Conservation (phyloP, 805 yeast genomes). For the Candida nemodendra region DNA sequence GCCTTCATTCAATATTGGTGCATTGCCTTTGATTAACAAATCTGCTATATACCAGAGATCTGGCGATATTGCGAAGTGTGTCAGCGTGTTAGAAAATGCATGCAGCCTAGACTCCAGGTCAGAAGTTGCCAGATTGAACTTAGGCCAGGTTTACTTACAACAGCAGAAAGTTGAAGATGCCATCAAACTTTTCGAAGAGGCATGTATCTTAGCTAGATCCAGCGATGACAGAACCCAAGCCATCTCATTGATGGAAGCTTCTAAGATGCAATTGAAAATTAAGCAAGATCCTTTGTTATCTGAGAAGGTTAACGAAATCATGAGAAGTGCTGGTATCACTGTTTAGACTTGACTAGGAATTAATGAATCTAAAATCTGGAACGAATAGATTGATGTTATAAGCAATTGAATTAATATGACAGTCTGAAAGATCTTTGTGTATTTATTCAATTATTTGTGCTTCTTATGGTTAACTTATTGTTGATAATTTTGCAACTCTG, state of each 20-base stretch:
- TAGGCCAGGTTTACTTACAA: constrained; percentile 89
- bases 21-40: constrained; percentile 85
- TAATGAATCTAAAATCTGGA: too few relatives aligned
- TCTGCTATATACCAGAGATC: constrained; percentile 69
- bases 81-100: constrained; percentile 68
- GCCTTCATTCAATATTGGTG: constrained; percentile 75
- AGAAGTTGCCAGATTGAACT: constrained; percentile 84
- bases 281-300: constrained; percentile 65
- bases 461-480: too few relatives aligned
- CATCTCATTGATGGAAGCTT: constrained; percentile 87
- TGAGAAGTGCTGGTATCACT: constrained; percentile 37
- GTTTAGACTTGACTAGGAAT: too few relatives aligned
- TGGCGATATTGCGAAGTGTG: constrained; percentile 56
- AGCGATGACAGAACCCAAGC: constrained; percentile 88
- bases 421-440: neutral
- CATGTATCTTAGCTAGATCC: constrained; percentile 79
- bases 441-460: too few relatives aligned
- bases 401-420: neutral
- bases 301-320: constrained; percentile 59
- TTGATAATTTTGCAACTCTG: constrained; percentile 11
- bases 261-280: constrained; percentile 82
- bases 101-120: constrained; percentile 80
- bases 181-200: constrained; percentile 74
- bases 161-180: constrained; percentile 82
- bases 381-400: too few relatives aligned